Base-by-base conservation (phyloP, 2,329 filamentous ascomycete genomes). In the Chaetomium sp. region DNA sequence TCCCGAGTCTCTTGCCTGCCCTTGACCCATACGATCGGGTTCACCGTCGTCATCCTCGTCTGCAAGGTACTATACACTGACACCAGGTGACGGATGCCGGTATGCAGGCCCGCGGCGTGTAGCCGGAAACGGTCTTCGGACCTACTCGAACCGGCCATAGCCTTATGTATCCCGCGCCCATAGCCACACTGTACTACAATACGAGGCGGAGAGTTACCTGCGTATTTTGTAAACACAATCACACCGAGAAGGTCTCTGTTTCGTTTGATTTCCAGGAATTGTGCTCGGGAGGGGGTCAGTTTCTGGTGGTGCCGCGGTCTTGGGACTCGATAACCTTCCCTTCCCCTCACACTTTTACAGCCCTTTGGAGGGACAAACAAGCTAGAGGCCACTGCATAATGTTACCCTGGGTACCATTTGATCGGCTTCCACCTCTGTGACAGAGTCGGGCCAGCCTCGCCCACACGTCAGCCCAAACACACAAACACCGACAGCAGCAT, bases 61-160 rank as follows among this genome's bases (percentile, higher is more conserved):
- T 13, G 29, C 19, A 47, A 50, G 45, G 42, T 25, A 57, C 33
- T 45, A 45, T 27, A 29, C 7, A 33, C 27, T 3, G 16, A 25
- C 23, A 12, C 53, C 58, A 53, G 49, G 35, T 60, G 58, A 42
- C 16, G 23, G 33, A 10, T 16, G 10, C 8, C 21, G 51, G 51
- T 31, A 61, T 61, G 59, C 50, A 55, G 4, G 35, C n/a, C 12
- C 6, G 27, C 27, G 38, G 59, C 59, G 50, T 25, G 59, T 9
- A 27, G 23, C 33, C n/a, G 45, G 25, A 25, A 49, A 56, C 35
- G 50, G 45, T 61, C n/a, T n/a, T 55, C 50, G 38, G 33, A 33
- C 42, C 38, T 25, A 21, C 35, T 38, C 33, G 35, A 49, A 35
- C 29, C 31, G 23, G 21, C 16, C 25, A 33, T 35, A 13, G 16